Evolutionary conservation across 441 rosid species (phyloP).

Genomic region (Pelargonium fulgidum): DNA sequence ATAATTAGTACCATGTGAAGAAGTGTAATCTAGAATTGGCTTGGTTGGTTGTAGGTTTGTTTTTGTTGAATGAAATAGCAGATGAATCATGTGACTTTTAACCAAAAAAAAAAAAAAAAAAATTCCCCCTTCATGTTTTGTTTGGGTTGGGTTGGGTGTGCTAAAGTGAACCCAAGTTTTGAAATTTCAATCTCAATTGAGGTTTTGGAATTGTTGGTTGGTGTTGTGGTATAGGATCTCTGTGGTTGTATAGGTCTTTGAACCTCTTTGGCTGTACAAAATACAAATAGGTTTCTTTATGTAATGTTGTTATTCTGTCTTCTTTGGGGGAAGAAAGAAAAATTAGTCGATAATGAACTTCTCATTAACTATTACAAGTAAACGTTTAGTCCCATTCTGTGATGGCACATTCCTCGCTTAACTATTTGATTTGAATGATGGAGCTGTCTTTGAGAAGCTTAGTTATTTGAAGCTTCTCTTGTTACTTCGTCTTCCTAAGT

Average conservation of each 20-base stretch:
- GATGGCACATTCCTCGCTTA: not conserved
- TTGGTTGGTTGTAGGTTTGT: too few relatives aligned
- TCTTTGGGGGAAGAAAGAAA: not conserved
- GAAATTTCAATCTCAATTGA: not conserved
- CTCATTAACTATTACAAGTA: not conserved
- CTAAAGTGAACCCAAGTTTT: not conserved
- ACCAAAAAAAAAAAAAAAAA: too few relatives aligned
- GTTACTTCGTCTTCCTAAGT: not conserved
- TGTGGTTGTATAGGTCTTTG: not conserved
- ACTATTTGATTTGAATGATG: not conserved
- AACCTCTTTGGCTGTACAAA: too few relatives aligned
- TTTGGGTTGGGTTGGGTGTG: not conserved
- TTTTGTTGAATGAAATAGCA: too few relatives aligned
- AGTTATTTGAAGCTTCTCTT: not conserved
- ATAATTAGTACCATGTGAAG: too few relatives aligned
- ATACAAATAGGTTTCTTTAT: too few relatives aligned
- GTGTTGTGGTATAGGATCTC: not conserved
- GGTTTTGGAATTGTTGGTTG: not conserved
- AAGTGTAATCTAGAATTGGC: too few relatives aligned
- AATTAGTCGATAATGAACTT: not conserved
- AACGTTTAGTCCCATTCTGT: not conserved
- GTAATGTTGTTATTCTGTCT: not conserved
- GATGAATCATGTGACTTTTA: too few relatives aligned
- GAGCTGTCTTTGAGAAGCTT: too few relatives aligned
- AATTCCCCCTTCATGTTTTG: not conserved